Evolutionary conservation across 345 rosid species (phyloP).

Genomic region (Physaria fendleri): DNA sequence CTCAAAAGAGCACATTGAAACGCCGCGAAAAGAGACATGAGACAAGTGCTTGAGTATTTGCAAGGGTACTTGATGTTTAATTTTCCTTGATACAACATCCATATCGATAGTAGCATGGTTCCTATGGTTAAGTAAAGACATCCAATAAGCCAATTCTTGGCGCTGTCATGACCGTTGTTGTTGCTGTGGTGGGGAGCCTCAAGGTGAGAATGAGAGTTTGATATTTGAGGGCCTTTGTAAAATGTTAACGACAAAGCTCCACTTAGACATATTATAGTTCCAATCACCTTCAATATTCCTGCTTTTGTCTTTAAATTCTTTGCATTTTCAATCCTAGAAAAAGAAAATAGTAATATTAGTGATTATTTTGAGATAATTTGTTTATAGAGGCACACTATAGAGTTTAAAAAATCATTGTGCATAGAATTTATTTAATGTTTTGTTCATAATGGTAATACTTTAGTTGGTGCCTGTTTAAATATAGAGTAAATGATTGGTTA

Average conservation of each 20-base stretch:
- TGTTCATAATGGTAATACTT: neutral
- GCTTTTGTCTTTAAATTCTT: constrained; percentile 36
- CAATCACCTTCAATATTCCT: constrained; percentile 44
- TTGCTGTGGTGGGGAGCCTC: neutral
- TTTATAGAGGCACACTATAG: neutral
- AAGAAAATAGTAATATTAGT: neutral
- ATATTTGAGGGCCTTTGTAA: constrained; percentile 45
- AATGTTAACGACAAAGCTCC: constrained; percentile 54
- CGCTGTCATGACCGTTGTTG: neutral
- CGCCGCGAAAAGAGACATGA: constrained; percentile 52
- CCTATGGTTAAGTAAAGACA: constrained; percentile 35
- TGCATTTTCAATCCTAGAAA: constrained; percentile 43
- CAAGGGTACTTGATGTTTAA: constrained; percentile 44
- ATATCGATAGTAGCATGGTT: constrained; percentile 40
- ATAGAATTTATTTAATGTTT: too few species aligned
- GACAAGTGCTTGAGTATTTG: constrained; percentile 54
- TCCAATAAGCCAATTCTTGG: constrained; percentile 37
- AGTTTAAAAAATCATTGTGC: too few species aligned
- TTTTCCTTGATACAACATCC: constrained; percentile 52
- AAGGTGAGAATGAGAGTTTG: constrained; percentile 16
- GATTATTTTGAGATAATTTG: neutral
- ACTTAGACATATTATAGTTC: constrained; percentile 47
- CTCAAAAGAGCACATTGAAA: constrained; percentile 52
- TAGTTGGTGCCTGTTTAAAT: neutral
- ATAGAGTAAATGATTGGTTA: too few species aligned